phyloP scores from a whole-genome alignment of 371 early-diverging fungal genomes.

The Massospora cicadina region DNA sequence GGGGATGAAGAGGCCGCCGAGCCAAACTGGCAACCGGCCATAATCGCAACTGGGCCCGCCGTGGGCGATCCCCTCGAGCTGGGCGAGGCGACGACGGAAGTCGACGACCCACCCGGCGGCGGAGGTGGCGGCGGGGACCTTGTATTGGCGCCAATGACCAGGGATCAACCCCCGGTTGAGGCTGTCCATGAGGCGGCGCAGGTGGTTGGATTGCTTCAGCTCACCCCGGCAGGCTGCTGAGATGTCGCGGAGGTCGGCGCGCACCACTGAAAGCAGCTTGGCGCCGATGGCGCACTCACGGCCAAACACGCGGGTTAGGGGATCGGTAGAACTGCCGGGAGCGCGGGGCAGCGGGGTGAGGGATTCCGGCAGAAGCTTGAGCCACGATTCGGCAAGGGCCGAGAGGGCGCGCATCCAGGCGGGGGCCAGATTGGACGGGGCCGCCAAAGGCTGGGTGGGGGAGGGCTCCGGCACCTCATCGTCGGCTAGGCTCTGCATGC shows the following conservation, averaged over 20 bases:
- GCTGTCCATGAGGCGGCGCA: conserved; percentile 45
- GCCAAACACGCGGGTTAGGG: conserved; percentile 67
- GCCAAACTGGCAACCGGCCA: conserved; percentile 36
- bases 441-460: conserved; percentile 14
- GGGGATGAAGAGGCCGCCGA: conserved; percentile 78
- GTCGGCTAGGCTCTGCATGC: conserved; percentile 64
- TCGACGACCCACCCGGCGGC: conserved; percentile 57
- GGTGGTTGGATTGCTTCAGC: conserved; percentile 70
- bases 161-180: conserved; percentile 61
- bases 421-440: conserved; percentile 22
- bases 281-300: conserved; percentile 54
- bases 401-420: conserved; percentile 59
- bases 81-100: conserved; percentile 45
- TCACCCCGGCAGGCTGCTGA: conserved; percentile 49
- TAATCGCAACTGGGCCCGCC: conserved; percentile 19
- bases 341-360: conserved; percentile 22
- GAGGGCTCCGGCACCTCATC: conserved; percentile 49
- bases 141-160: conserved; percentile 56
- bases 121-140: conserved; percentile 36
- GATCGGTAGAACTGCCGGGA: conserved; percentile 31
- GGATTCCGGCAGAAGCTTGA: conserved; percentile 33
- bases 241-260: conserved; percentile 43
- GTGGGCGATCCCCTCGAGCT: conserved; percentile 31
- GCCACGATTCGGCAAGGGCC: conserved; percentile 34
- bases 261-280: conserved; percentile 36